Evolutionary conservation across 495 filamentous ascomycete species (phyloP).

Genomic region (Podospora appendiculata): DNA sequence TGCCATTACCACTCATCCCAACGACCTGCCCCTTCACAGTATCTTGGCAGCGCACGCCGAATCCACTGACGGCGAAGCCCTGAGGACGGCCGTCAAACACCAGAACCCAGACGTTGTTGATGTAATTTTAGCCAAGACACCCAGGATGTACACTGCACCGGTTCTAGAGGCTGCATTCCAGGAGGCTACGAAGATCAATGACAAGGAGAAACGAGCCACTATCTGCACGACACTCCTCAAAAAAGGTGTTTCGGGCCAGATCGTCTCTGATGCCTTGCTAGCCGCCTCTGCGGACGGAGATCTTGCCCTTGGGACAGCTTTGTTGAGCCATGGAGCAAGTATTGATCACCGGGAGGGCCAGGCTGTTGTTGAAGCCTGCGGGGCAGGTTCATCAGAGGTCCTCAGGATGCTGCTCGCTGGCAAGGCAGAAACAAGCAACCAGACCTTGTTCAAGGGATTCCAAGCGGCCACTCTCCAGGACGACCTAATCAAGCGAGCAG

Average conservation of each 20-base stretch:
- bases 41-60: slow-evolving; percentile 31
- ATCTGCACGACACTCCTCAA: slow-evolving; percentile 30
- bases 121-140: slow-evolving; percentile 26
- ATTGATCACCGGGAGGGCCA: slow-evolving; percentile 38
- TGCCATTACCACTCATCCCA: slow-evolving; percentile 28
- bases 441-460: slow-evolving; percentile 32
- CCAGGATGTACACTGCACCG: slow-evolving; percentile 12
- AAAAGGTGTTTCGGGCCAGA: slow-evolving; percentile 24
- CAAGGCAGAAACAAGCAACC: slow-evolving; percentile 19
- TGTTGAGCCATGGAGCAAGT: slow-evolving; percentile 33
- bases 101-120: slow-evolving; percentile 28
- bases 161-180: slow-evolving; percentile 25
- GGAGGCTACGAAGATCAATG: slow-evolving; percentile 22
- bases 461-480: slow-evolving; percentile 35
- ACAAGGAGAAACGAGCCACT: slow-evolving; percentile 19
- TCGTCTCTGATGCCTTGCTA: slow-evolving; percentile 33
- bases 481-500: slow-evolving; percentile 29
- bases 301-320: slow-evolving; percentile 29
- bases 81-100: slow-evolving; percentile 26
- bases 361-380: slow-evolving; percentile 37
- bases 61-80: slow-evolving; percentile 31
- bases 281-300: slow-evolving; percentile 37
- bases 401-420: slow-evolving; percentile 31
- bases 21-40: slow-evolving; percentile 31
- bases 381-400: slow-evolving; percentile 29